phyloP scores from a whole-genome alignment of 331 rosid species.

The Stylosanthes scabra region DNA sequence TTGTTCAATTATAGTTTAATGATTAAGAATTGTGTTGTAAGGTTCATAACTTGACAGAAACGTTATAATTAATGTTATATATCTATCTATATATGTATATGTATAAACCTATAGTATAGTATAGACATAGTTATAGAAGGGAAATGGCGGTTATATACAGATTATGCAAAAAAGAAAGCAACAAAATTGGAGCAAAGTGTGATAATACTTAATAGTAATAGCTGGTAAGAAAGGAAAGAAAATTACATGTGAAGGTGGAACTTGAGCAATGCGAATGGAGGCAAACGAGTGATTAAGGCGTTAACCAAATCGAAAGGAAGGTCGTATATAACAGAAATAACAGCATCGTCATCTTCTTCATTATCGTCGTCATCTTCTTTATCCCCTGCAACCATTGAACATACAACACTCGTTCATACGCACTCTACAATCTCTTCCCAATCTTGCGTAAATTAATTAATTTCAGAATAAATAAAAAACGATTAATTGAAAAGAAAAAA shows the following conservation, averaged over 20 bases:
- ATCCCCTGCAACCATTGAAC: slow-evolving; percentile 48
- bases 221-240: background rate
- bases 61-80: no score
- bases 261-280: slow-evolving; percentile 62
- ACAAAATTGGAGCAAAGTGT: background rate
- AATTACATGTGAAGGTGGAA: slow-evolving; percentile 59
- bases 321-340: slow-evolving; percentile 44
- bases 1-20: background rate
- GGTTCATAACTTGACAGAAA: no score
- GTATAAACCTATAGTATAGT: no score
- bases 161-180: background rate
- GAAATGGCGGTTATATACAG: no score
- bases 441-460: background rate
- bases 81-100: no score
- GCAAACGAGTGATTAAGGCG: slow-evolving; percentile 49
- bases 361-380: no score
- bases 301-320: slow-evolving; percentile 63
- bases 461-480: background rate
- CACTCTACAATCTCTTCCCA: background rate
- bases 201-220: background rate
- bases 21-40: no score
- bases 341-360: slow-evolving; percentile 40
- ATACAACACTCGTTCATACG: background rate
- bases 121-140: no score
- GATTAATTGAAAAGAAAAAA: no score